Percentiles rank a stretch among this genome's conserved stretches.
phyloP scores from a whole-genome alignment of 352 stramenopile species.

The Phytophthora meadii region DNA sequence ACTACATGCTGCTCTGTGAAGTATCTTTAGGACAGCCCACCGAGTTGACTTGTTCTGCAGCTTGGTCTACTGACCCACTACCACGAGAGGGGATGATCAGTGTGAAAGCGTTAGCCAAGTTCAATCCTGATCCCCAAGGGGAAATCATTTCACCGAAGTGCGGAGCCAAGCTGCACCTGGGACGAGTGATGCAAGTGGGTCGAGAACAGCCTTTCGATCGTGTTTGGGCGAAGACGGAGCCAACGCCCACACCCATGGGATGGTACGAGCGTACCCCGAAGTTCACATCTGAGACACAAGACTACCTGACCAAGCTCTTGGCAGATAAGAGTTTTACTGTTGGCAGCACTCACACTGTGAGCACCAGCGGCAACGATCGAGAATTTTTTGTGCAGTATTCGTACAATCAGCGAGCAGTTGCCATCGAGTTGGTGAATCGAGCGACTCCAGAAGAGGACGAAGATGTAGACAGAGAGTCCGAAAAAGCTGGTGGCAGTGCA shows the following conservation, averaged over 20 bases:
- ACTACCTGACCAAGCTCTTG: slow-evolving; percentile 50
- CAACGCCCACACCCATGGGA: slow-evolving; percentile 23
- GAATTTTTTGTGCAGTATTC: slow-evolving; percentile 42
- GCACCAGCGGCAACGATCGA: slow-evolving; percentile 36
- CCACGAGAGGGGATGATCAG: slow-evolving; percentile 60
- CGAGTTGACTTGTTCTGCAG: slow-evolving; percentile 37
- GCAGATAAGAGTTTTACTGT: slow-evolving; percentile 42
- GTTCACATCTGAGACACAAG: slow-evolving; percentile 42
- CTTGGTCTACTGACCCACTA: slow-evolving; percentile 37
- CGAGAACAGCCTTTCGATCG: slow-evolving; percentile 44
- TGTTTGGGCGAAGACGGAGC: slow-evolving; percentile 65
- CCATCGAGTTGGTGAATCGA: slow-evolving; percentile 54
- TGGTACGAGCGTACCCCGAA: slow-evolving; percentile 52
- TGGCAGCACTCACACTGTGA: slow-evolving; percentile 50
- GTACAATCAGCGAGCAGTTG: slow-evolving; percentile 38
- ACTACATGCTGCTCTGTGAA: slow-evolving; percentile 82
- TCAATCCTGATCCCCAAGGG: slow-evolving; percentile 58
- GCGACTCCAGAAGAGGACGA: slow-evolving; percentile 17
- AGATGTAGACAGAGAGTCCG: neutral
- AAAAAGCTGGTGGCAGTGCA: slow-evolving; percentile 14
- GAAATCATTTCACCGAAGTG: slow-evolving; percentile 63
- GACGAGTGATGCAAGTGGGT: slow-evolving; percentile 54
- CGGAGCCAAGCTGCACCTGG: slow-evolving; percentile 59
- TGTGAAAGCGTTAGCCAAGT: slow-evolving; percentile 56
- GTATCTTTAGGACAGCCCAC: slow-evolving; percentile 62